Percentiles rank a stretch among this genome's conserved stretches.
Evolutionary conservation across 495 filamentous ascomycete species (phyloP).

Genomic region (Pseudoneurospora amorphoporcata): DNA sequence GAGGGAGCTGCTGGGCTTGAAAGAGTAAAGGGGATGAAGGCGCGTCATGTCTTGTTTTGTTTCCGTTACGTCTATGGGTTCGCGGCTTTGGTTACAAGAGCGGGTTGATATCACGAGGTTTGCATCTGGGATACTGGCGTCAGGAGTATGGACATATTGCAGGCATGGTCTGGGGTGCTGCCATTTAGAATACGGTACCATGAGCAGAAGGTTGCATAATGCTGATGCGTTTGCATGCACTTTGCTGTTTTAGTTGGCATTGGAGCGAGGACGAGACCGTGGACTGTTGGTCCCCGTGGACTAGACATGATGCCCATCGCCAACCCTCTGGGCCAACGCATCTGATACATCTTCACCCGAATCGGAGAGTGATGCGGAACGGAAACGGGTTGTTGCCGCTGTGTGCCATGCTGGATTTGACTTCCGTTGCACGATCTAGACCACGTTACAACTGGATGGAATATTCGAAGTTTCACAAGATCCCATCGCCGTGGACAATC

Average conservation of each 20-base stretch:
- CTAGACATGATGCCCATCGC: not conserved
- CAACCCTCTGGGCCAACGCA: not conserved
- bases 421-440: not conserved
- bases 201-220: not conserved
- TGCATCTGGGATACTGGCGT: not conserved
- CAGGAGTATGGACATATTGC: not conserved
- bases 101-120: not conserved
- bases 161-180: not conserved
- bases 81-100: not conserved
- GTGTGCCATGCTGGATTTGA: not conserved
- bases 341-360: not conserved
- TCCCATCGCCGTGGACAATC: not conserved
- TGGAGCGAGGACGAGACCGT: not conserved
- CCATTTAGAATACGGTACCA: not conserved
- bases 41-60: not conserved
- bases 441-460: not conserved
- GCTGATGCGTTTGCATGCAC: not conserved
- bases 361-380: not conserved
- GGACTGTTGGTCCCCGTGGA: not conserved
- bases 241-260: not conserved
- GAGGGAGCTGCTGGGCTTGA: slow-evolving; percentile 48
- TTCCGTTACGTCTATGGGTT: not conserved
- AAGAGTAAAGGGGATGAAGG: not conserved
- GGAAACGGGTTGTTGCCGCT: not conserved
- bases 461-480: not conserved